Conservation (phyloP, 768 basidiomycete genomes). For the Agrocybe chaxingu region DNA sequence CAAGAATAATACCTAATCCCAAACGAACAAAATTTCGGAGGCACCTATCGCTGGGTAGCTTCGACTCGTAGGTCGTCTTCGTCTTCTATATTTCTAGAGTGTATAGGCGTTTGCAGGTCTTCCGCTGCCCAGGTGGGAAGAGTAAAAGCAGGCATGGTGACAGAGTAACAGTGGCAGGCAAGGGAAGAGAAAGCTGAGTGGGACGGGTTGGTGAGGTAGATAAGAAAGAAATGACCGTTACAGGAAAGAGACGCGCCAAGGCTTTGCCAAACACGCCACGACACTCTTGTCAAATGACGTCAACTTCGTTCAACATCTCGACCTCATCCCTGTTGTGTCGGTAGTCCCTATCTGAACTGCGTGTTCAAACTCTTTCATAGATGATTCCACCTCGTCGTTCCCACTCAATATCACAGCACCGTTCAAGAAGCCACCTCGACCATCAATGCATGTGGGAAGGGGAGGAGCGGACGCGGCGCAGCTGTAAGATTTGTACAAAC, state of each 20-base stretch:
- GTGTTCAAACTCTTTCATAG: too few species aligned
- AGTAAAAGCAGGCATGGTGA: conserved; percentile 48
- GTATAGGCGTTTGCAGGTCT: conserved; percentile 24
- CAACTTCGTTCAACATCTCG: too few species aligned
- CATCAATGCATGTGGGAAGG: conserved; percentile 40
- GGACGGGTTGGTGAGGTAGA: conserved; percentile 3
- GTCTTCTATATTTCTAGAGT: conserved; percentile 20
- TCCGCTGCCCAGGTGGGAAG: conserved; percentile 44
- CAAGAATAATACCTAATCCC: not conserved
- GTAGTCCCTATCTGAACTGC: too few species aligned
- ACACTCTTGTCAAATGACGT: too few species aligned
- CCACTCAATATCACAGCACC: conserved; percentile 18
- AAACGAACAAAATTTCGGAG: not conserved
- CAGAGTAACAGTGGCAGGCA: conserved; percentile 15
- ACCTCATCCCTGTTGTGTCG: too few species aligned
- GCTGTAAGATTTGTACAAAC: conserved; percentile 35
- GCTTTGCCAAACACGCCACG: too few species aligned
- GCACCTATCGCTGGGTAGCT: conserved; percentile 9
- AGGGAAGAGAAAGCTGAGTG: conserved; percentile 7
- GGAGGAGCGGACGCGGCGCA: conserved; percentile 1
- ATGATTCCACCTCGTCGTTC: conserved; percentile 1
- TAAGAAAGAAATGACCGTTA: conserved; percentile 10
- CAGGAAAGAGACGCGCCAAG: too few species aligned
- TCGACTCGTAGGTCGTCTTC: conserved; percentile 2
- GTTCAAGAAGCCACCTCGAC: conserved; percentile 33